Evolutionary conservation across 306 rosid species (phyloP).

Genomic region (Castanea crenata): DNA sequence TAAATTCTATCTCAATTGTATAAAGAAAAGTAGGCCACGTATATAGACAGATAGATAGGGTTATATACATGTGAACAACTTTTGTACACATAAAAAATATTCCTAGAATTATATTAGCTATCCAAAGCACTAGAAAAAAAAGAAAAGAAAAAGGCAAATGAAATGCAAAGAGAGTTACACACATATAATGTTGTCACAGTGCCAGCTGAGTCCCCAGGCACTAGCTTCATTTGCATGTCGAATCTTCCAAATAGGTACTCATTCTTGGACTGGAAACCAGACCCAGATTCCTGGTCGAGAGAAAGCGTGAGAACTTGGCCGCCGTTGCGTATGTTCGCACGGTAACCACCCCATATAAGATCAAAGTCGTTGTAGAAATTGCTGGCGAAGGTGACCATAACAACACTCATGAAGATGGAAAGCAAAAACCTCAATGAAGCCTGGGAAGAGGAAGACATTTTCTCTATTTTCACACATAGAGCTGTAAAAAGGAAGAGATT

Average conservation of each 20-base stretch:
- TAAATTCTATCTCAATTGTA: no score
- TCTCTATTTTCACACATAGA: background rate
- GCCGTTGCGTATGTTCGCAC: constrained; percentile 51
- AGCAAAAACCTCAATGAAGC: background rate
- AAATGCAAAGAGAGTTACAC: background rate
- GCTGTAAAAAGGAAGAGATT: background rate
- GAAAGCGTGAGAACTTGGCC: constrained; percentile 71
- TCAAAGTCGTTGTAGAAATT: constrained; percentile 66
- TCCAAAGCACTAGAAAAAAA: background rate
- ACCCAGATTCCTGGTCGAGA: constrained; percentile 75
- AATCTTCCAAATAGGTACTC: constrained; percentile 64
- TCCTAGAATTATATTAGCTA: no score
- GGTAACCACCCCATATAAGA: constrained; percentile 60
- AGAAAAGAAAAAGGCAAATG: no score
- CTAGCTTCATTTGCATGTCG: constrained; percentile 75
- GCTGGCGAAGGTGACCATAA: constrained; percentile 35
- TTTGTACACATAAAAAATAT: no score
- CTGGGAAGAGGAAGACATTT: constrained; percentile 21
- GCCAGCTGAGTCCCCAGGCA: constrained; percentile 84
- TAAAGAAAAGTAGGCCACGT: no score
- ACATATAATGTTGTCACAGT: constrained; percentile 83
- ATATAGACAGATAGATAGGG: no score
- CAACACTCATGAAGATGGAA: constrained; percentile 9
- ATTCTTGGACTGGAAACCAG: constrained; percentile 73
- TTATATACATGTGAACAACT: no score